These are phyloP conservation scores for California macrophylla DNA, from an alignment of 441 rosid genomes.

Conservation along the genomic window DNA sequence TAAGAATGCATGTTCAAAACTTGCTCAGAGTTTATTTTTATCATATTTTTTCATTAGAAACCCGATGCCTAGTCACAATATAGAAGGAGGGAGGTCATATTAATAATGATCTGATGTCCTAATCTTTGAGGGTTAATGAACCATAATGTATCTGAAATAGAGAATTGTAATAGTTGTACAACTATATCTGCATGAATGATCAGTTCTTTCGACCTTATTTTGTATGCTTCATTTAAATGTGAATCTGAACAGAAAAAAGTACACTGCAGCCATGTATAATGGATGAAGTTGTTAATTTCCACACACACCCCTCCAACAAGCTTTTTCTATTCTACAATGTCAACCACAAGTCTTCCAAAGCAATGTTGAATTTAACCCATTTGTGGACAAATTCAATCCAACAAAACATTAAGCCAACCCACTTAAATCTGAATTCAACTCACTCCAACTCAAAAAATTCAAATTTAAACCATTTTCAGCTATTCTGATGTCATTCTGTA, in stretches of 20 bases:
- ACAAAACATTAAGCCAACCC: conserved; percentile 9
- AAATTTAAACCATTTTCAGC: conserved; percentile 10
- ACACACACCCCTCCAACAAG: too few relatives aligned
- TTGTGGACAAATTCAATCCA: neutral
- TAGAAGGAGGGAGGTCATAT: too few relatives aligned
- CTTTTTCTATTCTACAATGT: too few relatives aligned
- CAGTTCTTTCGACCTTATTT: neutral
- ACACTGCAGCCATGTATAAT: too few relatives aligned
- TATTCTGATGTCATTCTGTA: neutral
- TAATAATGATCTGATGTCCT: too few relatives aligned
- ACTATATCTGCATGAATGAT: neutral
- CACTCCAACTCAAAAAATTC: conserved; percentile 25
- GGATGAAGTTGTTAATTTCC: too few relatives aligned
- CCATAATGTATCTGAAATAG: neutral
- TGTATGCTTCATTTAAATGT: too few relatives aligned
- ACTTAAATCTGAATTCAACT: conserved; percentile 22
- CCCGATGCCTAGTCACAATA: too few relatives aligned
- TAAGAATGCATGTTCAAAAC: too few relatives aligned
- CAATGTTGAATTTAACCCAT: neutral
- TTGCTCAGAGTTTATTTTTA: neutral
- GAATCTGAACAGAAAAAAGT: too few relatives aligned
- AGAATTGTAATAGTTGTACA: neutral
- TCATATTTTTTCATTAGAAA: too few relatives aligned
- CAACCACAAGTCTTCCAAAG: too few relatives aligned
- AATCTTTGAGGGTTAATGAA: neutral